phyloP scores from a whole-genome alignment of 305 asterid species.

The Petunia hybrid region DNA sequence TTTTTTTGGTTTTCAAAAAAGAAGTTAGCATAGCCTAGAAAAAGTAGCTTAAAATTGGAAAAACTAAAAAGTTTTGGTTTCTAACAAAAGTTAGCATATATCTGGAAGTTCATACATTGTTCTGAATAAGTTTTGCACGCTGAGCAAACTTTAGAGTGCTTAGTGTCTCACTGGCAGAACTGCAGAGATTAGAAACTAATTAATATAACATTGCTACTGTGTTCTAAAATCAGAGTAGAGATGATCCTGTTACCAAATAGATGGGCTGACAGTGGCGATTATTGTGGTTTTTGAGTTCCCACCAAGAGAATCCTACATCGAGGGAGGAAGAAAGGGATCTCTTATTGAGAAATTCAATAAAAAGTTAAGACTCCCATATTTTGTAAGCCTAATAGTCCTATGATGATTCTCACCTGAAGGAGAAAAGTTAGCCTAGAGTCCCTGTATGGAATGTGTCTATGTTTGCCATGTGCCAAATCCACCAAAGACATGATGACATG shows the following conservation, averaged over 20 bases:
- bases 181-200: slow-evolving; percentile 45
- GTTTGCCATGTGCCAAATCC: slow-evolving; percentile 89
- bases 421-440: slow-evolving; percentile 93
- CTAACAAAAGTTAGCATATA: slow-evolving; percentile 30
- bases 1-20: slow-evolving; percentile 23
- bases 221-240: slow-evolving; percentile 24
- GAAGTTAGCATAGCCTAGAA: slow-evolving; percentile 4
- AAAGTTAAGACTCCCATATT: slow-evolving; percentile 30
- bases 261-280: slow-evolving; percentile 89
- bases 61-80: slow-evolving; percentile 8
- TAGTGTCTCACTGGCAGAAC: slow-evolving; percentile 79
- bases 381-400: slow-evolving; percentile 31
- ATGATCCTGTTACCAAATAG: slow-evolving; percentile 60
- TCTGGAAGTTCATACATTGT: slow-evolving; percentile 58
- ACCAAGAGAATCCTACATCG: slow-evolving; percentile 86
- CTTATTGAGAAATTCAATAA: slow-evolving; percentile 33
- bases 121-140: slow-evolving; percentile 89
- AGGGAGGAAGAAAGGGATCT: slow-evolving; percentile 36
- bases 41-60: slow-evolving; percentile 11
- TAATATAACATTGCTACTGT: neutral
- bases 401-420: slow-evolving; percentile 71
- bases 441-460: slow-evolving; percentile 84
- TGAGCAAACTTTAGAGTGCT: slow-evolving; percentile 93
- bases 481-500: slow-evolving; percentile 86
- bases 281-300: slow-evolving; percentile 89